phyloP scores from a whole-genome alignment of 495 filamentous ascomycete genomes.

The Hypoxylon fragiforme region DNA sequence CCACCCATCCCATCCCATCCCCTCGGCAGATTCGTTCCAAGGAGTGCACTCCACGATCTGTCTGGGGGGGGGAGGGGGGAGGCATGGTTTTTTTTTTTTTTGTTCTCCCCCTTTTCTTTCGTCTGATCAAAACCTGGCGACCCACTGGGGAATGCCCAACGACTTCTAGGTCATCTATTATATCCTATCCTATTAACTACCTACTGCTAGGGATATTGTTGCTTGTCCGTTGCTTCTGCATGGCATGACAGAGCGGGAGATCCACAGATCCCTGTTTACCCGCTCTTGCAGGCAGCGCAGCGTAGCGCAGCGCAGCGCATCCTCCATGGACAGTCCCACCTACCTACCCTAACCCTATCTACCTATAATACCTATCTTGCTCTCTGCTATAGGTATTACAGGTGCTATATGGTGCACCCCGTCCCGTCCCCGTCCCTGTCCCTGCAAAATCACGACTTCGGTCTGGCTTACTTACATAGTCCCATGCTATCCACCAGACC shows the following conservation, averaged over 20 bases:
- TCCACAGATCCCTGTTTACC: constrained; percentile 42
- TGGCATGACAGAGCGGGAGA: constrained; percentile 41
- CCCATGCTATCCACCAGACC: neutral
- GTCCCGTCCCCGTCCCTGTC: too few species aligned
- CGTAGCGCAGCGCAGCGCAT: too few species aligned
- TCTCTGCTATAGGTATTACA: constrained; percentile 3
- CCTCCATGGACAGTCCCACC: constrained; percentile 17
- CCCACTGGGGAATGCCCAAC: constrained; percentile 29
- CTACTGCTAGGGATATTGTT: too few species aligned
- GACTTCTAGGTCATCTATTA: too few species aligned
- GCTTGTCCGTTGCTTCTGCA: constrained; percentile 40
- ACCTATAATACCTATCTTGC: too few species aligned
- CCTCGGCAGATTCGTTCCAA: constrained; percentile 37
- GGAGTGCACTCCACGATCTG: constrained; percentile 45
- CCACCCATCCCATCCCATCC: constrained; percentile 21
- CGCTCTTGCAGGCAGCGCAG: constrained; percentile 39
- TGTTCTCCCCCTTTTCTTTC: too few species aligned
- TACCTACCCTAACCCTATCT: too few species aligned
- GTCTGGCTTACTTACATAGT: neutral
- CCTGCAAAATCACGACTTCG: too few species aligned
- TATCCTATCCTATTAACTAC: too few species aligned
- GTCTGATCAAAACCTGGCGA: constrained; percentile 25
- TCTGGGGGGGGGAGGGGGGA: too few species aligned
- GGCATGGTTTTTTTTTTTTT: too few species aligned
- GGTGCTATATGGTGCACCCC: neutral